These are phyloP conservation scores for Salvia sclarea DNA, from an alignment of 305 asterid genomes.

Conservation along the genomic window DNA sequence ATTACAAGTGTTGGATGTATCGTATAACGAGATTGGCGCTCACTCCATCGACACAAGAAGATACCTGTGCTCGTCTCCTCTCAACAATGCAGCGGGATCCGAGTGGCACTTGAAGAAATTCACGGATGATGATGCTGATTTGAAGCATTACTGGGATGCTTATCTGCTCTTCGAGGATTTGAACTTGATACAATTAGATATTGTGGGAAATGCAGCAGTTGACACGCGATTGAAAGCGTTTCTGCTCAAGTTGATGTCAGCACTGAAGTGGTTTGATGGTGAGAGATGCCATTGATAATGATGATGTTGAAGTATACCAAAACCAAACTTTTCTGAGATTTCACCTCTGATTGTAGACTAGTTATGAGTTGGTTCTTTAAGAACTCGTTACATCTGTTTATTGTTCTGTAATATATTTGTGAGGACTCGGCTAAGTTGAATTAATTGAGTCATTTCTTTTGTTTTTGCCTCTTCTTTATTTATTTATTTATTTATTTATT, in stretches of 20 bases:
- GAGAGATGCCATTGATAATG: slow-evolving; percentile 45
- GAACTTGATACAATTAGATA: slow-evolving; percentile 71
- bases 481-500: no score
- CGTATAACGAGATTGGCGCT: slow-evolving; percentile 83
- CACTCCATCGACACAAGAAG: slow-evolving; percentile 82
- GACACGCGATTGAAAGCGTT: slow-evolving; percentile 49
- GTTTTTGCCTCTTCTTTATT: no score
- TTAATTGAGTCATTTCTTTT: no score
- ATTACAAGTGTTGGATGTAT: slow-evolving; percentile 64
- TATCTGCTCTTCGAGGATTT: slow-evolving; percentile 58
- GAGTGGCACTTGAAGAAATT: slow-evolving; percentile 49
- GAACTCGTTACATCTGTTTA: not conserved
- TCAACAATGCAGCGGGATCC: slow-evolving; percentile 49
- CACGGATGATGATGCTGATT: slow-evolving; percentile 28
- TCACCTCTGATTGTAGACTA: not conserved
- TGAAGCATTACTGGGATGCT: slow-evolving; percentile 63
- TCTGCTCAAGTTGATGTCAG: slow-evolving; percentile 59
- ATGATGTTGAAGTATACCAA: not conserved
- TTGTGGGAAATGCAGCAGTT: slow-evolving; percentile 58
- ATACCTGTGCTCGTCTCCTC: slow-evolving; percentile 76
- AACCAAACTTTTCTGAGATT: not conserved
- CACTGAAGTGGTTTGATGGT: slow-evolving; percentile 78
- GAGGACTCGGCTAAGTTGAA: no score
- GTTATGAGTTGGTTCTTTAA: not conserved
- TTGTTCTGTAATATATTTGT: not conserved